Percentiles rank a stretch among this genome's conserved stretches.
These are phyloP conservation scores for Cyclostephanos tholiformis DNA, from an alignment of 108 stramenopile species.

Conservation along the genomic window DNA sequence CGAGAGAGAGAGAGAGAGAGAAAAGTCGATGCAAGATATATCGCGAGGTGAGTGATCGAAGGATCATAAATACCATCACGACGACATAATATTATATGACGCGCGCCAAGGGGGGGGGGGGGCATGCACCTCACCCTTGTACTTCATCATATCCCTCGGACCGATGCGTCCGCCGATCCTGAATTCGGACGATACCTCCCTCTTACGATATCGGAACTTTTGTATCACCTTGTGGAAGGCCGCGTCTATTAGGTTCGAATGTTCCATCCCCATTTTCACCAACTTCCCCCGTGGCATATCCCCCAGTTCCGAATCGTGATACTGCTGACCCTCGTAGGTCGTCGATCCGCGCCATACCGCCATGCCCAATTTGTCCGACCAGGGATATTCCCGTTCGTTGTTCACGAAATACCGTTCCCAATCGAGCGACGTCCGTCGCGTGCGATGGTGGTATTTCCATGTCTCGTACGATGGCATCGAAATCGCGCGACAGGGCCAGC, in stretches of 20 bases:
- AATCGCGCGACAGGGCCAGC: not conserved
- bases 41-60: too few relatives aligned
- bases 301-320: not conserved
- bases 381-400: slow-evolving; percentile 21
- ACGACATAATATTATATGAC: too few relatives aligned
- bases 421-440: not conserved
- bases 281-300: slow-evolving; percentile 1
- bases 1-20: too few relatives aligned
- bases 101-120: not conserved
- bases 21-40: too few relatives aligned
- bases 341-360: slow-evolving; percentile 46
- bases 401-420: not conserved
- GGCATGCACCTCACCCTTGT: slow-evolving; percentile 30
- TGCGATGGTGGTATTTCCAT: slow-evolving; percentile 8
- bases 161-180: not conserved
- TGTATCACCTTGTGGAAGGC: not conserved
- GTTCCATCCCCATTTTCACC: not conserved
- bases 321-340: slow-evolving; percentile 25
- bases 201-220: not conserved
- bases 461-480: slow-evolving; percentile 17
- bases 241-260: not conserved
- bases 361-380: slow-evolving; percentile 18
- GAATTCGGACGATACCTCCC: too few relatives aligned
- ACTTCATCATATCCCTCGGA: slow-evolving; percentile 35
- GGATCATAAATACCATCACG: too few relatives aligned